Base-by-base conservation (phyloP, 2,329 filamentous ascomycete genomes). In the Exophiala spinifera region DNA sequence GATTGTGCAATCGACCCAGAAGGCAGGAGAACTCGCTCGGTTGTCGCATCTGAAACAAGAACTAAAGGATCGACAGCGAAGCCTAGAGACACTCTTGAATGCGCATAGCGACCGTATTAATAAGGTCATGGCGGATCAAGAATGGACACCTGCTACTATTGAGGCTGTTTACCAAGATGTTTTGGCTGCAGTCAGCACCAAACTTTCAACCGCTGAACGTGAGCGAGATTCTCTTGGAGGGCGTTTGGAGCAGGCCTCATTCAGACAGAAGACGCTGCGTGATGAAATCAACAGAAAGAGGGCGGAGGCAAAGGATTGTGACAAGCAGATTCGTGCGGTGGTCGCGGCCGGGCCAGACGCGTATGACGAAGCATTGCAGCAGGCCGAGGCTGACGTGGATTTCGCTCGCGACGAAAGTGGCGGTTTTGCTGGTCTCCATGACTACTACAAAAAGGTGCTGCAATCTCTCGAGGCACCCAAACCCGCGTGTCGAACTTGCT, bases 11-110 rank as follows among this genome's bases (percentile, higher is more conserved):
- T 89, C 87, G 55, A 95, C 88, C 2, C 85, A 86, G 53, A 81
- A 88, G 53, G 90, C 91, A 4, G 84, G 86, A 3, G 91, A 95
- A 59, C 81, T 91, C 34, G 94, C 92, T 11, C 86, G 88, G 63
- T 79, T 99, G 10, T 89, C 95, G 53, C 85, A 88, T 63, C 79
- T 91, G 31, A 91, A 87, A 65, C 91, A 91, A 63, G 88, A 96
- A 65, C 72, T 90, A 23, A 82, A 83, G 59, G 86, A 90, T 61
- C 83, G 86, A 51, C 82, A 88, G 68, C 81, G 83, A 31, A 88
- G 87, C 57, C 76, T 97, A 2, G 81, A 91, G 7, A 94, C 89
- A 0, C 83, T 96, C 74, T 82, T 77, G 58, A 83, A 77, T 45
- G 89, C 89, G 0, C 89, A 95, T 76, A 81, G 79, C 47, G 77